phyloP scores from a whole-genome alignment of 208 protist genomes.

The Acanthamoeba sp. region DNA sequence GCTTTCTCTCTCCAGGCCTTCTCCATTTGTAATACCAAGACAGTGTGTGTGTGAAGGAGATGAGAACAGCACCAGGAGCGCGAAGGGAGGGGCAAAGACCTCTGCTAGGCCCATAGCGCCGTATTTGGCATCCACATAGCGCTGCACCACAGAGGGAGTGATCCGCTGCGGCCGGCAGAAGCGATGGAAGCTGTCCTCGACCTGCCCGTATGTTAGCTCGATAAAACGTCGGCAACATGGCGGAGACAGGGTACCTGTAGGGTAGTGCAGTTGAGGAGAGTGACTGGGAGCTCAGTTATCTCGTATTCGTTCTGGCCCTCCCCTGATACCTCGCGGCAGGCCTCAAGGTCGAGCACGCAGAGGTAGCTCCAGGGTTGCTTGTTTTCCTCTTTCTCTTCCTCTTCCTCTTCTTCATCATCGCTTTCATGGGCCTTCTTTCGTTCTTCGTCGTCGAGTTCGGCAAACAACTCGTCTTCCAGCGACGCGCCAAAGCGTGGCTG shows the following conservation, averaged over 20 bases:
- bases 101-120: not conserved
- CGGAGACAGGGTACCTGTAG: not conserved
- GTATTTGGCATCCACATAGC: not conserved
- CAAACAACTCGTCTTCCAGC: not conserved
- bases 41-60: no score
- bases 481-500: not conserved
- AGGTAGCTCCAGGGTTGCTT: not conserved
- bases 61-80: no score
- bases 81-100: not conserved
- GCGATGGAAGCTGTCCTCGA: slow-evolving; percentile 7
- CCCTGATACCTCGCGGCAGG: not conserved
- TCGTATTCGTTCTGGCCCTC: not conserved
- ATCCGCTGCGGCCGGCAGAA: not conserved
- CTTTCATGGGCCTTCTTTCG: not conserved
- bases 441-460: not conserved
- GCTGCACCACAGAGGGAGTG: not conserved
- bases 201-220: no score
- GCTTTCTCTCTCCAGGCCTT: not conserved
- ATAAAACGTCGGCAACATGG: no score
- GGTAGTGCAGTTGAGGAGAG: slow-evolving; percentile 12
- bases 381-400: not conserved
- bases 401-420: not conserved
- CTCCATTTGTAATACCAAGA: no score
- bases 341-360: not conserved
- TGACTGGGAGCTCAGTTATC: slow-evolving; percentile 14